Evolutionary conservation across 2,329 filamentous ascomycete species (phyloP).

Genomic region (Ophiocordyceps camponoti-rufipedis): DNA sequence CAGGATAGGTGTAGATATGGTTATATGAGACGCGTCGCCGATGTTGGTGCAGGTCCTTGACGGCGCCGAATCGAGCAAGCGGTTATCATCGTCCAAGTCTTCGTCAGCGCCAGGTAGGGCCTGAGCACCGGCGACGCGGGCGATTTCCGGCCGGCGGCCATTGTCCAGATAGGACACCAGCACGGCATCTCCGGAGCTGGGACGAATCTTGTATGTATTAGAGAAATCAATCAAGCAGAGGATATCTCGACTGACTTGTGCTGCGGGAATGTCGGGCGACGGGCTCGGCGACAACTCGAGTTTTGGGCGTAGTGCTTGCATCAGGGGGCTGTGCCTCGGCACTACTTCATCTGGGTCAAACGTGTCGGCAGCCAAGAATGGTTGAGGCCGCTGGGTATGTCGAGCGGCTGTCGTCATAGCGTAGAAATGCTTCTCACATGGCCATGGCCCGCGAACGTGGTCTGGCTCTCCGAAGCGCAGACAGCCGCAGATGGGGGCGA

Average conservation of each 20-base stretch:
- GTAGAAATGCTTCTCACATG: constrained; percentile 13
- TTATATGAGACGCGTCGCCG: background rate
- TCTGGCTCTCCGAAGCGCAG: background rate
- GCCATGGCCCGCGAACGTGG: constrained; percentile 12
- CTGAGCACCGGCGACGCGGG: constrained; percentile 32
- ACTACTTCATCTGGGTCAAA: constrained; percentile 27
- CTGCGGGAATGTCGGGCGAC: constrained; percentile 16
- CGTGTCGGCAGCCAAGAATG: constrained; percentile 13
- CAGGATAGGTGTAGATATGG: constrained; percentile 6
- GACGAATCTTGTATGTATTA: constrained; percentile 32
- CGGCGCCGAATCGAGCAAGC: constrained; percentile 3
- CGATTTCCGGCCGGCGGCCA: constrained; percentile 47
- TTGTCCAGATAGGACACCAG: constrained; percentile 46
- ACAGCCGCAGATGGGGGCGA: background rate
- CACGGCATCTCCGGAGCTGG: constrained; percentile 45
- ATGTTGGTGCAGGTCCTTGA: background rate
- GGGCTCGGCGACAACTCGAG: constrained; percentile 15
- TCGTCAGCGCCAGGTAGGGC: constrained; percentile 29
- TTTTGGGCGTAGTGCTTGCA: constrained; percentile 15
- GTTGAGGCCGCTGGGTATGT: constrained; percentile 13
- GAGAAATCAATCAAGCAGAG: constrained; percentile 21
- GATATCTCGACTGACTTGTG: constrained; percentile 16
- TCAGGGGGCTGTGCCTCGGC: constrained; percentile 21
- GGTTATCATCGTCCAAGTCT: constrained; percentile 20
- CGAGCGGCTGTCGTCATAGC: constrained; percentile 22